phyloP scores from a whole-genome alignment of 345 rosid species.

The Lumnitzera littorea region DNA sequence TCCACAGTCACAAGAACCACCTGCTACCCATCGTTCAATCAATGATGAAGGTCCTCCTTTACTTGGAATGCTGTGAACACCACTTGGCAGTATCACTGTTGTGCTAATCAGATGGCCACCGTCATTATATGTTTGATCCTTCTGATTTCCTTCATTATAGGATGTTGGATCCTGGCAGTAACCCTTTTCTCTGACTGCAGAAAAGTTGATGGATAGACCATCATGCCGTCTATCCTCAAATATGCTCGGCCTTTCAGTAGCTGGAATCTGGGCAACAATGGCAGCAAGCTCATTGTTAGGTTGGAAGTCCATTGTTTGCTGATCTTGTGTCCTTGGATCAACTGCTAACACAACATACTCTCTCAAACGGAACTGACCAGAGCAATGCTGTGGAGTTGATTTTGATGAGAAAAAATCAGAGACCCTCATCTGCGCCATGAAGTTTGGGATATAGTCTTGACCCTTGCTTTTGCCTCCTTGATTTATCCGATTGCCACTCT shows the following conservation, averaged over 20 bases:
- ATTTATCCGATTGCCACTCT: slow-evolving; percentile 67
- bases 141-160: slow-evolving; percentile 11
- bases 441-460: slow-evolving; percentile 55
- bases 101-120: slow-evolving; percentile 27
- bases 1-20: slow-evolving; percentile 96
- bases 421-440: slow-evolving; percentile 78
- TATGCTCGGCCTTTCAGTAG: slow-evolving; percentile 13
- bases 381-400: slow-evolving; percentile 14
- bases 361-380: slow-evolving; percentile 30
- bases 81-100: slow-evolving; percentile 86
- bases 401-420: slow-evolving; percentile 35
- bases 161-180: slow-evolving; percentile 3
- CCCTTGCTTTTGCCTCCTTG: slow-evolving; percentile 54
- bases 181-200: slow-evolving; percentile 16
- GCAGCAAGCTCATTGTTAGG: slow-evolving; percentile 84
- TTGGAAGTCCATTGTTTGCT: slow-evolving; percentile 36
- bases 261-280: slow-evolving; percentile 58
- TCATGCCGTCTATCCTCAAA: slow-evolving; percentile 23
- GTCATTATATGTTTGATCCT: slow-evolving; percentile 12
- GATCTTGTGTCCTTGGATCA: slow-evolving; percentile 35
- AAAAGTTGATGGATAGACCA: slow-evolving; percentile 8
- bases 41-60: slow-evolving; percentile 85
- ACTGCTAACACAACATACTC: slow-evolving; percentile 68
- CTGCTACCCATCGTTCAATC: slow-evolving; percentile 85
- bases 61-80: slow-evolving; percentile 71